These are phyloP conservation scores for Skeletonema grethae DNA, from an alignment of 108 stramenopile species.

Conservation along the genomic window DNA sequence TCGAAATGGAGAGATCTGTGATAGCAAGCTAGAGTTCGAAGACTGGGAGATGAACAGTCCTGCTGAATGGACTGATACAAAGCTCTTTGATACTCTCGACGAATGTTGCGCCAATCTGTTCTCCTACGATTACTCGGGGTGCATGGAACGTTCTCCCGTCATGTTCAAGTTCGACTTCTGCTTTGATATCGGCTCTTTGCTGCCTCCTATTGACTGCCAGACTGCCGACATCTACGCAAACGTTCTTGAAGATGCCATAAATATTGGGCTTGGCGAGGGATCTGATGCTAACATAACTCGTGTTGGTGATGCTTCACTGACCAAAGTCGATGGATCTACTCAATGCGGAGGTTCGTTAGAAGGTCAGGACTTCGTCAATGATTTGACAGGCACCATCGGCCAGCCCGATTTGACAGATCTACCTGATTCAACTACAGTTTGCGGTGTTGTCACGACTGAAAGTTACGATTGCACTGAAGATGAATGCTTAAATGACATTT, in stretches of 20 bases:
- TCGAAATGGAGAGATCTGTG: slow-evolving; percentile 43
- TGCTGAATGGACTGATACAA: slow-evolving; percentile 46
- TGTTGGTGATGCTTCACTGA: slow-evolving; percentile 25
- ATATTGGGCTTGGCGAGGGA: slow-evolving; percentile 15
- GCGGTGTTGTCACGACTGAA: slow-evolving; percentile 43
- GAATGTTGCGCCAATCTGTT: slow-evolving; percentile 4
- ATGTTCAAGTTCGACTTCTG: slow-evolving; percentile 53
- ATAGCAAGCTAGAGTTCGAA: slow-evolving; percentile 45
- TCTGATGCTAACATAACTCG: slow-evolving; percentile 40
- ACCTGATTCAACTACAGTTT: slow-evolving; percentile 24
- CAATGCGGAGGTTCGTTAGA: slow-evolving; percentile 41
- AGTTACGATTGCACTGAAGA: slow-evolving; percentile 29
- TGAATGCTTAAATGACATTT: slow-evolving; percentile 27
- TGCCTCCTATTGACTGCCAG: slow-evolving; percentile 43
- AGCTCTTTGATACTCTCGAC: slow-evolving; percentile 26
- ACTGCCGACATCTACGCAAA: slow-evolving; percentile 44
- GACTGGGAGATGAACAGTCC: slow-evolving; percentile 49
- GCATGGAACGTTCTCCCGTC: slow-evolving; percentile 23
- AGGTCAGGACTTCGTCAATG: slow-evolving; percentile 42
- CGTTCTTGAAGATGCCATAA: slow-evolving; percentile 42
- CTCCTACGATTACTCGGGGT: neutral
- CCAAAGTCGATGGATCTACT: slow-evolving; percentile 36
- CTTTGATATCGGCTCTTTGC: slow-evolving; percentile 33
- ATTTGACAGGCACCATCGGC: slow-evolving; percentile 26
- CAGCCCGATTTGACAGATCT: slow-evolving; percentile 28